Percentiles rank a stretch among this genome's conserved stretches.
Evolutionary conservation across 2,329 filamentous ascomycete species (phyloP).

Genomic region (Alternaria gansuensis): DNA sequence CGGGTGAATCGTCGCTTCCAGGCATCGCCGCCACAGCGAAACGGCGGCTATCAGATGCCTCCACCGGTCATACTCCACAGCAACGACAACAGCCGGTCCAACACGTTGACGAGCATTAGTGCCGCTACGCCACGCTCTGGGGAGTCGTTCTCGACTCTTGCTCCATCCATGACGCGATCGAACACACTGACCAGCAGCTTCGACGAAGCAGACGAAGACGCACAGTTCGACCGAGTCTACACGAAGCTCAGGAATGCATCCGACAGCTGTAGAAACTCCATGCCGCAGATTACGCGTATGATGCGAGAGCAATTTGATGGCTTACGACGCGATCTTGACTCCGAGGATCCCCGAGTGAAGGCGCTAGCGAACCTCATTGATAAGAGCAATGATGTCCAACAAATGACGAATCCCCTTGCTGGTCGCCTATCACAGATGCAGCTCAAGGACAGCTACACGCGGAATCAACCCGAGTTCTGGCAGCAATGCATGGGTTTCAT

Average conservation of each 20-base stretch:
- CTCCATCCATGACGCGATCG: conserved; percentile 56
- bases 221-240: conserved; percentile 83
- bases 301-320: conserved; percentile 43
- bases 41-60: conserved; percentile 43
- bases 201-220: conserved; percentile 74
- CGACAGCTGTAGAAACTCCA: conserved; percentile 73
- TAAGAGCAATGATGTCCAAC: conserved; percentile 74
- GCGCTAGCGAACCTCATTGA: conserved; percentile 68
- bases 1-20: conserved; percentile 43
- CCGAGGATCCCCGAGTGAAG: conserved; percentile 48
- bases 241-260: conserved; percentile 76
- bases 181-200: conserved; percentile 68
- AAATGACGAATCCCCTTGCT: conserved; percentile 77
- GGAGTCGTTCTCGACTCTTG: conserved; percentile 75
- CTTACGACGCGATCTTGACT: conserved; percentile 44
- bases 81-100: conserved; percentile 62
- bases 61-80: conserved; percentile 56
- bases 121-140: conserved; percentile 78
- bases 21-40: conserved; percentile 47
- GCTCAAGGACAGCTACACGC: conserved; percentile 80
- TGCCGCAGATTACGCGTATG: conserved; percentile 63
- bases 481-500: conserved; percentile 78
- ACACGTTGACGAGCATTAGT: conserved; percentile 61
- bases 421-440: conserved; percentile 79
- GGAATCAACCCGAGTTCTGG: conserved; percentile 71